Base-by-base conservation (phyloP, 139 green algal species). In the Coccomyxa sp. region DNA sequence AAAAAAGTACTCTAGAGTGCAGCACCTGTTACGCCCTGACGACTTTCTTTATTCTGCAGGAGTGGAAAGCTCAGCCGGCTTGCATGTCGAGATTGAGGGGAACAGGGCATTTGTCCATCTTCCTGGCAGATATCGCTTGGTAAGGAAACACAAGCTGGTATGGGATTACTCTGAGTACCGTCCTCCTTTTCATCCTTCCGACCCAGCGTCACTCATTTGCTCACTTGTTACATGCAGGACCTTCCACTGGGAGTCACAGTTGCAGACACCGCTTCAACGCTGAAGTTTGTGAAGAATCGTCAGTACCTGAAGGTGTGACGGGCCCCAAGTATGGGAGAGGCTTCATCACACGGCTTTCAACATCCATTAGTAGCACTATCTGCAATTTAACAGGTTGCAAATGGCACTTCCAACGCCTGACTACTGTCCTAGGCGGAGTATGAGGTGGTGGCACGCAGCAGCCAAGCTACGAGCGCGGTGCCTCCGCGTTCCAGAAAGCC, bases 211-310 rank as follows among this genome's bases (percentile, higher is more conserved):
- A 45, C 12, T 77, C 27, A 58, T 23, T 76, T 13, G 13, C 81
- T 79, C n/a, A 58, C 12, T 18, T 76, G 51, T 68, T 51, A 28
- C 18, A 31, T 80, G 83, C 83, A 86, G 83, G 68, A 79, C 25
- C n/a, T 86, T 28, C 78, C 83, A 1, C 51, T 86, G 13, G 77
- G 76, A 31, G n/a, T 77, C 15, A 51, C 51, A 27, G 83, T 82
- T 4, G 59, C 80, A 25, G 82, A 85, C 17, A 81, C 15, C 23
- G 59, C 82, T 45, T 59, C 63, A 11, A 13, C 13, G 31, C 76
- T 85, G 17, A 32, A 63, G 58, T 85, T 85, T 68, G 60, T 81
- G 15, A 85, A 85, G 76, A 67, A 63, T 21, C 76, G 77, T 28
- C 23, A 31, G 17, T 18, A 78, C 0, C 30, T 85, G 30, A 81